Conservation (phyloP, 345 rosid species). For the Arabis alpina region DNA sequence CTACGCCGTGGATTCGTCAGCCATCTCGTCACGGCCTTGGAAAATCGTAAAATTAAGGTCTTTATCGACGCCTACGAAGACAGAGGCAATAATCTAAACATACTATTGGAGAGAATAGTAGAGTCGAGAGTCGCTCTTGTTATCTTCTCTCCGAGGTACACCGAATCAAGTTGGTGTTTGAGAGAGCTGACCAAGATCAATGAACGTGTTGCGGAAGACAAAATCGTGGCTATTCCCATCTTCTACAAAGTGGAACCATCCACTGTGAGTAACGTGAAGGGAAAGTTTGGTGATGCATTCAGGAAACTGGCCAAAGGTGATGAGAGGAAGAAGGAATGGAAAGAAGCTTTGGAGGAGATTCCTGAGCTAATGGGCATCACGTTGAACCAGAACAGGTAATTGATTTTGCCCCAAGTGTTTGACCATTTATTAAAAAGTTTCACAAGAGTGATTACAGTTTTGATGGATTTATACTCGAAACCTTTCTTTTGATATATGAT, state of each 20-base stretch:
- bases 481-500: too few species aligned
- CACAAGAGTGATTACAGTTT: too few species aligned
- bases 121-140: conserved; percentile 17
- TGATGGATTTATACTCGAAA: too few species aligned
- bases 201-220: conserved; percentile 2
- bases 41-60: background rate
- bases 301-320: conserved; percentile 7
- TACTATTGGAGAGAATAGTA: conserved; percentile 12
- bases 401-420: too few species aligned
- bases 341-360: conserved; percentile 23
- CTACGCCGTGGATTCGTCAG: conserved; percentile 22
- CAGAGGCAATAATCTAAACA: background rate
- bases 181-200: conserved; percentile 27
- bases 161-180: conserved; percentile 9
- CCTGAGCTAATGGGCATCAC: conserved; percentile 19
- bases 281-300: conserved; percentile 20
- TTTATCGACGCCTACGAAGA: conserved; percentile 27
- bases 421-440: too few species aligned
- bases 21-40: conserved; percentile 24
- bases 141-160: conserved; percentile 14
- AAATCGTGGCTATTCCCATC: conserved; percentile 26
- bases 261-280: background rate
- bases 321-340: conserved; percentile 25
- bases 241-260: conserved; percentile 21
- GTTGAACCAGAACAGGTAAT: conserved; percentile 26